Conservation (phyloP, 2,329 filamentous ascomycete genomes). For the Epichloe gansuensis region DNA sequence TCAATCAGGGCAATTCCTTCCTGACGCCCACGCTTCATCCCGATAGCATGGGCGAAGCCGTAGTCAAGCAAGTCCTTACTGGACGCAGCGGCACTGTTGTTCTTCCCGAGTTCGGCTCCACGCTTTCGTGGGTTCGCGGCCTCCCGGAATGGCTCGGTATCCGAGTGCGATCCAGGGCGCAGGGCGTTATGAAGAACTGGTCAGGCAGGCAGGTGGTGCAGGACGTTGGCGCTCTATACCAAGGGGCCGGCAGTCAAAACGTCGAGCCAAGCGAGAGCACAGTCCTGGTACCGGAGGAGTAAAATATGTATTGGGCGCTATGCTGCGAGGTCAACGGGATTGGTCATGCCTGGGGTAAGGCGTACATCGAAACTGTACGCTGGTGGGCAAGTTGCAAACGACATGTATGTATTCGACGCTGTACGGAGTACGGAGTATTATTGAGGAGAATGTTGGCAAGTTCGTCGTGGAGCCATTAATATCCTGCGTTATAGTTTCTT, state of each 20-base stretch:
- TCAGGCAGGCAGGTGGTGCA: constrained; percentile 34
- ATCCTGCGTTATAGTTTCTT: not conserved
- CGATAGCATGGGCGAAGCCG: constrained; percentile 31
- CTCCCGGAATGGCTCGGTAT: constrained; percentile 54
- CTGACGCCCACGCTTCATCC: constrained; percentile 23
- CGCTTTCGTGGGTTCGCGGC: constrained; percentile 32
- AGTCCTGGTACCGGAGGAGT: constrained; percentile 20
- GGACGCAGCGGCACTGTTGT: constrained; percentile 36
- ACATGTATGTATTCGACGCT: not conserved
- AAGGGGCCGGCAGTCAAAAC: not conserved
- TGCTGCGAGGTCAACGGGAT: too few species aligned
- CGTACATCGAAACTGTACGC: too few species aligned
- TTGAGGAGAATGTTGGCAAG: too few species aligned
- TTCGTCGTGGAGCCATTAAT: not conserved
- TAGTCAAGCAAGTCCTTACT: constrained; percentile 36
- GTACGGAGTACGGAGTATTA: too few species aligned
- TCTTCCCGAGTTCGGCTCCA: constrained; percentile 28
- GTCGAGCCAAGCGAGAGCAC: constrained; percentile 6
- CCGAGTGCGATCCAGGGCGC: constrained; percentile 30
- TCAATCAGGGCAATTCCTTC: constrained; percentile 40
- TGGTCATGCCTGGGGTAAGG: not conserved
- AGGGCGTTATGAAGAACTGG: constrained; percentile 31
- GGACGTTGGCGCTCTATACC: constrained; percentile 24
- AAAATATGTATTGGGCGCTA: not conserved
- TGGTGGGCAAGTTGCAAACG: not conserved